Conservation (phyloP, 2,329 filamentous ascomycete species). For the Parastagonospora nodorum region DNA sequence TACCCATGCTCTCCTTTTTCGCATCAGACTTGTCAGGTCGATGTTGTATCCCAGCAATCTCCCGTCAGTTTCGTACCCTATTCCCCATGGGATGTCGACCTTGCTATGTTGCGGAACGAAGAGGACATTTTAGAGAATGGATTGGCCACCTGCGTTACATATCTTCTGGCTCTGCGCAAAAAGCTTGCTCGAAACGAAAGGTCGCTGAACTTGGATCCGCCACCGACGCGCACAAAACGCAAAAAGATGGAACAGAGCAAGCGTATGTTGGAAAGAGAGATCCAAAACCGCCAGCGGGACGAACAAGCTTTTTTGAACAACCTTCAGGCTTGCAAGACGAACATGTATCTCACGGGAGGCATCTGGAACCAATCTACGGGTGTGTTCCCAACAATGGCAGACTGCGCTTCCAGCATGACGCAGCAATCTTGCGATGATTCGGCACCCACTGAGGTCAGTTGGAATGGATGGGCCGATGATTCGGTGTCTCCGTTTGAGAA, state of each 20-base stretch:
- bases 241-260: constrained; percentile 38
- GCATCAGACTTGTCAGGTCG: background rate
- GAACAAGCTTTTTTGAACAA: constrained; percentile 38
- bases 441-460: constrained; percentile 28
- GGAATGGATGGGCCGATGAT: constrained; percentile 39
- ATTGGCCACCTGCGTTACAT: constrained; percentile 39
- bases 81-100: background rate
- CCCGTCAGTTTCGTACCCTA: background rate
- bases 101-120: constrained; percentile 26
- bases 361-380: constrained; percentile 14
- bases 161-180: constrained; percentile 38
- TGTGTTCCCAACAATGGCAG: constrained; percentile 11
- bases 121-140: constrained; percentile 30
- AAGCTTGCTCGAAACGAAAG: constrained; percentile 34
- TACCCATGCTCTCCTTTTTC: background rate
- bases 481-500: constrained; percentile 30
- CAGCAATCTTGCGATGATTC: constrained; percentile 20
- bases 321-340: constrained; percentile 36
- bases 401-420: constrained; percentile 18
- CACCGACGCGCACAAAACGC: constrained; percentile 28
- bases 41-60: background rate
- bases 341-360: constrained; percentile 35
- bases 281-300: constrained; percentile 37
- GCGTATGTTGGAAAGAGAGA: constrained; percentile 37
- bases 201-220: constrained; percentile 16